Evolutionary conservation across 1,284 basidiomycete species (phyloP), one percentile per base, ranked within the genome.

Genomic region (Vanrija humicola): DNA sequence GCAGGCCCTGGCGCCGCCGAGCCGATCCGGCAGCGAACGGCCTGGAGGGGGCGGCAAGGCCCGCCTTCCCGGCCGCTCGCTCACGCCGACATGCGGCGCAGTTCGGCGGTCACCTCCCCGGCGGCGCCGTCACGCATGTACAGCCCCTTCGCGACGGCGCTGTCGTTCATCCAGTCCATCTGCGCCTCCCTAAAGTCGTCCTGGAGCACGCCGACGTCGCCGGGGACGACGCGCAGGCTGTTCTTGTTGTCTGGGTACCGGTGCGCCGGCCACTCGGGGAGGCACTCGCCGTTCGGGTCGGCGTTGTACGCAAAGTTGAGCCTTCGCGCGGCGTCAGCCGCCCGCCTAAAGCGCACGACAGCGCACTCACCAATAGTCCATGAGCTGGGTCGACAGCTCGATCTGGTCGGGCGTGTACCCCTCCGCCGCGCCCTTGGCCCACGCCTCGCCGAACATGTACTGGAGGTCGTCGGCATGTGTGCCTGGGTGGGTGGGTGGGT

Each of bases 341-440:
- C n/a, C n/a, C n/a, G n/a, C n/a, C n/a, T n/a, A n/a, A n/a, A n/a
- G n/a, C n/a, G n/a, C n/a, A n/a, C n/a, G n/a, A n/a, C n/a, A n/a
- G n/a, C n/a, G n/a, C n/a, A n/a, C n/a, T n/a, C n/a, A n/a, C 73
- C 69, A 73, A 63, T 76, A 75, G 39, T 68, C 58, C 50, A 68
- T 61, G 56, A 73, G 64, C 15, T 56, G 52, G 23, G 58, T 43
- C 5, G 68, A 63, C 5, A 75, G 50, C 12, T 28, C 39, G 15
- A 42, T 49, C 39, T 70, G 63, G 15, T 45, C 55, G 3, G 53
- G 57, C 5, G 67, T 67, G 48, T 66, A 69, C 42, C 62, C 62
- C 6, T 46, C 40, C 14, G 29, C 23, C 38, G 46, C 21, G 44
- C 21, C 26, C 38, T 23, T n/a, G 44, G n/a, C 6, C 38, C 25